Evolutionary conservation across 805 yeast genomes (phyloP), one percentile per base, ranked within the genome.

Genomic region (Candida vartiovaarae): DNA sequence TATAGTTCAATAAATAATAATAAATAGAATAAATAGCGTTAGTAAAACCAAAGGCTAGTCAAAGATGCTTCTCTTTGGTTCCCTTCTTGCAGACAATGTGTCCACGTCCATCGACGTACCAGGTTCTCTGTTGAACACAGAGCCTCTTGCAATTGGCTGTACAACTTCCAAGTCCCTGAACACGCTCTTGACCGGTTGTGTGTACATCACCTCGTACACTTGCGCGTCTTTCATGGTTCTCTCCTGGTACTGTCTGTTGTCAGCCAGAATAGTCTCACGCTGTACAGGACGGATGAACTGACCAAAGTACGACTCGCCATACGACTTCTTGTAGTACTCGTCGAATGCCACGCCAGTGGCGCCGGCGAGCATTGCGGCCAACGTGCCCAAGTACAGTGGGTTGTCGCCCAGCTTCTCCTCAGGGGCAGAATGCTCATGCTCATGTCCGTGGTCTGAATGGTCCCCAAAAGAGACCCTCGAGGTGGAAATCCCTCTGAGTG

Each of bases 101-200:
- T 49, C 49, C 30, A 47, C 11, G 37, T 51, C 36, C 26, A 51
- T 2, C 4, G 44, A 24, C 3, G 42, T 37, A 2, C 49, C 51
- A 8, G 54, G 55, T 29, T 41, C 49, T 36, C 42, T 40, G 40
- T 51, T 51, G 45, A 46, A 46, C 5, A 48, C 45, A 7, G 55
- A 49, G 7, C 53, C 54, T 20, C 48, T 40, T 41, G 47, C 38
- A 33, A 48, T 48, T 5, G 39, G 32, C 34, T 46, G 52, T 2
- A 38, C 41, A 23, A 24, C 33, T 3, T 36, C 42, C 30, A 43
- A 37, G 24, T 47, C 50, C 32, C 48, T 44, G 41, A 49, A 47
- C 6, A 42, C 42, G 23, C 44, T 24, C 29, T 32, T 45, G 11
- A 37, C 41, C 6, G 50, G 48, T n/a, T 44, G 41, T 5, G 35